Base-by-base conservation (phyloP, 495 filamentous ascomycete genomes). In the Cenococcum geophilum region DNA sequence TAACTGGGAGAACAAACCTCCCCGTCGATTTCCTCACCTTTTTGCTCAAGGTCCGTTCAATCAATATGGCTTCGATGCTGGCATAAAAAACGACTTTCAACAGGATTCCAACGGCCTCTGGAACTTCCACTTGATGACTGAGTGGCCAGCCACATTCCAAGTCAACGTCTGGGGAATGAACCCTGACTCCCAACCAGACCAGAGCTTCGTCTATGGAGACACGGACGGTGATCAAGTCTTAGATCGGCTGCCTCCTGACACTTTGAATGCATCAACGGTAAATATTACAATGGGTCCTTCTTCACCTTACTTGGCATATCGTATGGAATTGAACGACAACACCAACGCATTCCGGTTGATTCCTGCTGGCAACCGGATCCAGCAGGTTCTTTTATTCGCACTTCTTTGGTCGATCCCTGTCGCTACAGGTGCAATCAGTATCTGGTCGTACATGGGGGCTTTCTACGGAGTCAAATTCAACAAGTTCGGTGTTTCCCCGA, bases 401-500 rank as follows among this genome's bases (percentile, higher is more conserved):
- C 71, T 87, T 8, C 73, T 88, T n/a, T 76, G 73, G 65, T 57
- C 84, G 36, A 67, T 86, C 5, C 86, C 86, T 0, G 59, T 83
- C 16, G 4, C 77, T 4, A 79, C 78, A 4, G 85, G 76, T 9
- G 67, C 66, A 0, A 62, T 77, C 14, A 82, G 77, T 22, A 77
- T 83, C 1, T 86, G 77, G 68, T 67, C 80, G 1, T 89, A 86
- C 75, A 78, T 83, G 75, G 79, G 80, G 58, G 79, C 80, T 18
- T 89, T 87, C 72, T 89, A 88, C 72, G 78, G 81, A 21, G 82
- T 89, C 73, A 88, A 86, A 69, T 82, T 88, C 75, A 88, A 87
- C 68, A 78, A 86, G 67, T 70, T 82, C 10, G 86, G 86, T 52
- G 80, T 86, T 6, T 76, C 68, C 36, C 73, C 80, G 51, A 80